Evolutionary conservation across 2,329 filamentous ascomycete species (phyloP).

Genomic region (Monosporascus sp.): DNA sequence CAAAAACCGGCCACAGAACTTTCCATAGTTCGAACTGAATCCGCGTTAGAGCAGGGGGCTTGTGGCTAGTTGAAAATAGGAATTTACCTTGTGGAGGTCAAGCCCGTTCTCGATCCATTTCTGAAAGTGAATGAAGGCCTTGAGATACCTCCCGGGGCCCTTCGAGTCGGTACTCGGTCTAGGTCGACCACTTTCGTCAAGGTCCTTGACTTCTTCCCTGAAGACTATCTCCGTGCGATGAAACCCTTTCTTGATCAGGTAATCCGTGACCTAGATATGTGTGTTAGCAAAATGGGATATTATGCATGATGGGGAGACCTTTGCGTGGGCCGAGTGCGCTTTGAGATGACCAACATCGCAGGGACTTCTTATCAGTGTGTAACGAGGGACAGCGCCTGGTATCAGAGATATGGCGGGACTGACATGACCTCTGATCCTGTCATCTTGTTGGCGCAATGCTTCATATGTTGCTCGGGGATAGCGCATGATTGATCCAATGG

Average conservation of each 20-base stretch:
- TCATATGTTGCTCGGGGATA: too few species aligned
- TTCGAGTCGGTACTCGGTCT: conserved; percentile 61
- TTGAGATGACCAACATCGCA: background rate
- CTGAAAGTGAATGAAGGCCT: conserved; percentile 67
- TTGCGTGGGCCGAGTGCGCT: background rate
- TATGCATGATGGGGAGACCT: background rate
- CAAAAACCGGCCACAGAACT: conserved; percentile 87
- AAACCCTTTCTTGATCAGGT: conserved; percentile 92
- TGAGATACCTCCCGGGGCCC: conserved; percentile 71
- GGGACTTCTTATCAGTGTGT: too few species aligned
- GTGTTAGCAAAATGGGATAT: conserved; percentile 7
- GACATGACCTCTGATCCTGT: too few species aligned
- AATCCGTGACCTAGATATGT: conserved; percentile 68
- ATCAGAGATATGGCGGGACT: too few species aligned
- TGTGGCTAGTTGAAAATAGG: conserved; percentile 9
- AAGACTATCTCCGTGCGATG: conserved; percentile 88
- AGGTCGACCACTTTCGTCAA: conserved; percentile 75
- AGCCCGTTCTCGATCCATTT: conserved; percentile 88
- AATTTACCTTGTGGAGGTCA: conserved; percentile 80
- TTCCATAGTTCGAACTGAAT: conserved; percentile 76
- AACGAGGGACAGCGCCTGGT: too few species aligned
- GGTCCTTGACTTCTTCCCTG: conserved; percentile 79
- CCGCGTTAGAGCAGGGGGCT: background rate
- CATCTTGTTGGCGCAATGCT: too few species aligned
- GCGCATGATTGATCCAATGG: too few species aligned